These are phyloP conservation scores for Fusarium caatingaense DNA, from an alignment of 2,329 filamentous ascomycete species.

Conservation along the genomic window DNA sequence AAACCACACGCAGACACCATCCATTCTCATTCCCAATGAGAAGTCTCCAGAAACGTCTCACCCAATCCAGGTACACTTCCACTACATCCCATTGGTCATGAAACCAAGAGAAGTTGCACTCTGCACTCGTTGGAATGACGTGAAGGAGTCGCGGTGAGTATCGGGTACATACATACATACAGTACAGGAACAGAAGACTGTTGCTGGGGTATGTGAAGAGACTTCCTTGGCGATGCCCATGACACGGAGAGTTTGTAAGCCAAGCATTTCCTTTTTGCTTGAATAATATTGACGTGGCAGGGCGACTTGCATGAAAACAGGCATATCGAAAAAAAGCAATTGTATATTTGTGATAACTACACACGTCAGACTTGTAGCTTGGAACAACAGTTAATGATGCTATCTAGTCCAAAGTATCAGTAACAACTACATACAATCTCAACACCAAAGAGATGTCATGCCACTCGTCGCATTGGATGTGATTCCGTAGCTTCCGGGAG, in stretches of 20 bases:
- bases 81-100: slow-evolving; percentile 22
- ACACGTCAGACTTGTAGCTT: neutral
- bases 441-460: slow-evolving; percentile 21
- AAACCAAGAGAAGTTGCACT: slow-evolving; percentile 6
- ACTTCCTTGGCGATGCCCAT: slow-evolving; percentile 21
- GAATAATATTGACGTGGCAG: slow-evolving; percentile 8
- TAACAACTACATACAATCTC: neutral
- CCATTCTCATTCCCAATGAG: neutral
- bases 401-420: neutral
- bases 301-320: neutral
- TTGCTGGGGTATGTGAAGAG: neutral
- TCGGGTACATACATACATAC: slow-evolving; percentile 15
- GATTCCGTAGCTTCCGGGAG: slow-evolving; percentile 26
- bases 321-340: neutral
- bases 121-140: slow-evolving; percentile 19
- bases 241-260: slow-evolving; percentile 19
- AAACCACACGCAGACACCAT: neutral
- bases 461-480: slow-evolving; percentile 13
- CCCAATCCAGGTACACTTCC: slow-evolving; percentile 6
- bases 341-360: neutral
- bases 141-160: slow-evolving; percentile 21
- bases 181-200: slow-evolving; percentile 1
- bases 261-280: neutral
- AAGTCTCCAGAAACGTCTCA: slow-evolving; percentile 7
- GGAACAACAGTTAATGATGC: neutral